Conservation (phyloP, 495 filamentous ascomycete species). For the Massariosphaeria phaeospora region DNA sequence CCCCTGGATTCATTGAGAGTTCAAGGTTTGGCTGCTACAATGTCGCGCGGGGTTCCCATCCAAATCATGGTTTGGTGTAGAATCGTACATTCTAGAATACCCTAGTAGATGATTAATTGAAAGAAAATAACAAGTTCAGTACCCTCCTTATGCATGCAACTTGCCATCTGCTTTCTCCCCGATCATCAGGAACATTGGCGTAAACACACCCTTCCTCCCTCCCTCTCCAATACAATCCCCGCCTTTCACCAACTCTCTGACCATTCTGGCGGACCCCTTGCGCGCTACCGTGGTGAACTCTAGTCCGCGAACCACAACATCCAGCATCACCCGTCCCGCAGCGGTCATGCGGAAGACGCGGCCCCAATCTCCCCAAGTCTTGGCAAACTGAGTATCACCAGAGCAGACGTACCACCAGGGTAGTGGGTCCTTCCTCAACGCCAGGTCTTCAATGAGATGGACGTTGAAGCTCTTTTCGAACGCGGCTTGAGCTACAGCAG, state of each 20-base stretch:
- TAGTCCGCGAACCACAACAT: neutral
- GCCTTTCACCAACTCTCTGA: neutral
- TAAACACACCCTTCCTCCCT: neutral
- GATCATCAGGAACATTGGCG: slow-evolving; percentile 7
- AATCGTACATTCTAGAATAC: no score
- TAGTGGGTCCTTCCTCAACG: neutral
- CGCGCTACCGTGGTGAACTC: neutral
- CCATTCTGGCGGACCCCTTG: neutral
- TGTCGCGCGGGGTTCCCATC: no score
- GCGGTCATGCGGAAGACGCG: neutral
- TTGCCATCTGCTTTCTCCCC: slow-evolving; percentile 6
- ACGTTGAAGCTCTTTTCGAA: neutral
- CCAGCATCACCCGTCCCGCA: neutral
- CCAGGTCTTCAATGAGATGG: neutral
- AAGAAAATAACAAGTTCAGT: no score
- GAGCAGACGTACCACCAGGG: slow-evolving; percentile 1
- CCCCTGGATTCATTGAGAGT: no score
- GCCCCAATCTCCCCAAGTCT: neutral
- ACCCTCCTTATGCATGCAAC: no score
- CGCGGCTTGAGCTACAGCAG: neutral
- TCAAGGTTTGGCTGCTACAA: no score
- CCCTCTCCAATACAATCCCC: neutral
- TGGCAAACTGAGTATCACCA: neutral
- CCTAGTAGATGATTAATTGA: no score
- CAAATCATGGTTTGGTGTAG: no score